A percentile compares a stretch with the other conserved stretches of the same genome.
These are phyloP conservation scores for Apiospora saccharicola DNA, from an alignment of 2,329 filamentous ascomycete species.

Conservation along the genomic window DNA sequence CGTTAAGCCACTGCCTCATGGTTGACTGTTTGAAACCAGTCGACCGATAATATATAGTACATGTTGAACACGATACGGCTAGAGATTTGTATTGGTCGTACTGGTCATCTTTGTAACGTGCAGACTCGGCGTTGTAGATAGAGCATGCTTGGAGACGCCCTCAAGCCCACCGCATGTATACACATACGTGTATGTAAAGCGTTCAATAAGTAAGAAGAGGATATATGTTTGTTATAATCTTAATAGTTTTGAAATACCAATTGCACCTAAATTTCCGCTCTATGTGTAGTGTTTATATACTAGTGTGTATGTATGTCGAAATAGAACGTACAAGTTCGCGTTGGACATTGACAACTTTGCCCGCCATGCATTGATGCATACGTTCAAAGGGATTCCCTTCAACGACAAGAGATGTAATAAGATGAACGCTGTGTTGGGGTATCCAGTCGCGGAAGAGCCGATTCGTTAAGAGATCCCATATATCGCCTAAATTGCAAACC, in stretches of 20 bases:
- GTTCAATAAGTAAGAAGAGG: background rate
- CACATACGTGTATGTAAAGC: too few relatives aligned
- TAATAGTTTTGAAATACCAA: conserved; percentile 8
- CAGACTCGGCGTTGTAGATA: background rate
- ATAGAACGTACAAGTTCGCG: background rate
- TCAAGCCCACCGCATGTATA: background rate
- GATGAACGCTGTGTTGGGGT: conserved; percentile 19
- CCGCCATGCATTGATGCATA: background rate
- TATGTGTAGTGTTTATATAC: conserved; percentile 20
- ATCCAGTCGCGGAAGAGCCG: conserved; percentile 21
- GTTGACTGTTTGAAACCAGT: background rate
- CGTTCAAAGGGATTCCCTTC: conserved; percentile 2
- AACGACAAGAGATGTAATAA: conserved; percentile 21
- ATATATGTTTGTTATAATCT: background rate
- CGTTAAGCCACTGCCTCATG: background rate
- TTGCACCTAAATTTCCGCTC: conserved; percentile 19
- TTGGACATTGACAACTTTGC: conserved; percentile 20
- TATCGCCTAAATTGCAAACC: conserved; percentile 22
- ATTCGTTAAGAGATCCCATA: conserved; percentile 22
- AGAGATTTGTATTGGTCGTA: background rate
- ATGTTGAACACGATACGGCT: background rate
- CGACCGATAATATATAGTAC: background rate
- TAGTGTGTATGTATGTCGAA: background rate
- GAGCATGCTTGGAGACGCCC: background rate
- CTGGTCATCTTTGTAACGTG: background rate